Conservation (phyloP, 768 basidiomycete genomes). For the Dioszegia crocea region DNA sequence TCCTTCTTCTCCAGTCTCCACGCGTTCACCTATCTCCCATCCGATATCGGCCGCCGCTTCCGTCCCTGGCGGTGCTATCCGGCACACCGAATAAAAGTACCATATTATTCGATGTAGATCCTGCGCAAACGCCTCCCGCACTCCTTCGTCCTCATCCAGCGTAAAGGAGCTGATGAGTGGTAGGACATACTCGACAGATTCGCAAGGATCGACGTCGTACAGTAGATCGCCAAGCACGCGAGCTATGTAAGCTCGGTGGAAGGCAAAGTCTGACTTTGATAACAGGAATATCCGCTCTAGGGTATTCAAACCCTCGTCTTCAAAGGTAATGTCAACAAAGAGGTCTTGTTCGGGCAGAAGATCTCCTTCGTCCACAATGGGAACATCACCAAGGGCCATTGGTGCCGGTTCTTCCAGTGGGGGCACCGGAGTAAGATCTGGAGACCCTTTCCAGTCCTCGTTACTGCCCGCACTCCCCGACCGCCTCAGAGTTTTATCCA, state of each 20-base stretch:
- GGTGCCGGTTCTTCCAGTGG: background rate
- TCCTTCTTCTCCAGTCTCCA: background rate
- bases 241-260: conserved; percentile 73
- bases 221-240: conserved; percentile 77
- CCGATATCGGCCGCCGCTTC: background rate
- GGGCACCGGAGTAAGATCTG: background rate
- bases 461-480: conserved; percentile 2
- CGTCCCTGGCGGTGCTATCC: background rate
- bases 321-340: conserved; percentile 54
- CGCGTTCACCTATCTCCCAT: background rate
- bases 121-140: conserved; percentile 79
- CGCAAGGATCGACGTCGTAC: conserved; percentile 68
- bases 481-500: background rate
- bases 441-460: background rate
- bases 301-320: conserved; percentile 75
- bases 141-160: conserved; percentile 79
- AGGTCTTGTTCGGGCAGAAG: conserved; percentile 29
- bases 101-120: conserved; percentile 78
- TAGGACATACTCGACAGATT: conserved; percentile 87
- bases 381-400: conserved; percentile 22
- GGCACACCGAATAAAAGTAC: conserved; percentile 68
- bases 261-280: conserved; percentile 67
- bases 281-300: conserved; percentile 91
- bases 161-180: conserved; percentile 82
- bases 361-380: conserved; percentile 38